These are phyloP conservation scores for Davidsoniella neocaledoniae DNA, from an alignment of 2,329 filamentous ascomycete genomes.

Conservation along the genomic window DNA sequence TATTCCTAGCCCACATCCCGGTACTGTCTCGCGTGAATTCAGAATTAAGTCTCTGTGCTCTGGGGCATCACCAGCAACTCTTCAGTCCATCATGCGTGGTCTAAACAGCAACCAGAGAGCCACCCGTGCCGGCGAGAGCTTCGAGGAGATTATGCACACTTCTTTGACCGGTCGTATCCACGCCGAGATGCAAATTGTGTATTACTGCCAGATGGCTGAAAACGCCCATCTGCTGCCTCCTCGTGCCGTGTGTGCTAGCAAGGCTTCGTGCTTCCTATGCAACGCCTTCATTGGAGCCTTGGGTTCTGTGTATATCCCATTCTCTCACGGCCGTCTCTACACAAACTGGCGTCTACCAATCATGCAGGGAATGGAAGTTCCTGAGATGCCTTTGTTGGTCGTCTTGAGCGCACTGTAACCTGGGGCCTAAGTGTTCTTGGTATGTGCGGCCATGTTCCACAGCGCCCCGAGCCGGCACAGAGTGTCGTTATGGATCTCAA, in stretches of 20 bases:
- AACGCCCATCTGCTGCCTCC: conserved; percentile 18
- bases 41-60: conserved; percentile 9
- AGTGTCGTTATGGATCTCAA: conserved; percentile 8
- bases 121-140: conserved; percentile 8
- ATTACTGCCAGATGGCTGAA: conserved; percentile 22
- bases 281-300: conserved; percentile 28
- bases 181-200: conserved; percentile 33
- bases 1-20: conserved; percentile 5
- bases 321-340: conserved; percentile 29
- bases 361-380: conserved; percentile 8
- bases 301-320: conserved; percentile 24
- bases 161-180: conserved; percentile 24
- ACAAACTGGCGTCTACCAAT: conserved; percentile 27
- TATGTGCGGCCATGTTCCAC: conserved; percentile 7
- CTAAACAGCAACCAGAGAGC: conserved; percentile 9
- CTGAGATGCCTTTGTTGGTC: conserved; percentile 10
- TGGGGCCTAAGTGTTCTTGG: conserved; percentile 10
- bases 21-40: conserved; percentile 7
- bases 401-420: conserved; percentile 8
- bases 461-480: conserved; percentile 10
- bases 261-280: conserved; percentile 34
- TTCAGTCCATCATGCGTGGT: conserved; percentile 8
- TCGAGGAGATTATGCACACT: conserved; percentile 11
- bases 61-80: conserved; percentile 5
- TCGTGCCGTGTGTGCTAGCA: conserved; percentile 30